Percentiles rank a stretch among this genome's conserved stretches.
Conservation (phyloP, 305 asterid species). For the Fraxinus angustifolia region DNA sequence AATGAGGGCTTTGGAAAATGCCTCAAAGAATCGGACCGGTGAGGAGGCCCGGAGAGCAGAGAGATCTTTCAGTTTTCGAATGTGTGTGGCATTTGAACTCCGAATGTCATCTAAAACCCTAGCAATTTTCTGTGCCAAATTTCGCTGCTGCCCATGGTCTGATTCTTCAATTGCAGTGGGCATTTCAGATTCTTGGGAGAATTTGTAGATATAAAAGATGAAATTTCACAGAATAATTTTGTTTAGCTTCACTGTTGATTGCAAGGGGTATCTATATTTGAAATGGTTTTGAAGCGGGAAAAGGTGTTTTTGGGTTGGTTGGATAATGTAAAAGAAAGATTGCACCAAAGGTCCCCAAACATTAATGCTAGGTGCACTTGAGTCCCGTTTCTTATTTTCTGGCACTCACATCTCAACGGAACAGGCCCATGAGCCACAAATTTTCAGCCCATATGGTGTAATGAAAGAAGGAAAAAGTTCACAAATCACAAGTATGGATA, state of each 20-base stretch:
- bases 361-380: not conserved
- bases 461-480: too few relatives aligned
- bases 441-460: not conserved
- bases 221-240: not conserved
- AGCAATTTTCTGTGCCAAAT: constrained; percentile 40
- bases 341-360: not conserved
- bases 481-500: too few relatives aligned
- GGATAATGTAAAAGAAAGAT: not conserved
- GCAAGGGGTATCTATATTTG: not conserved
- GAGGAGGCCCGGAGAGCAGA: constrained; percentile 42
- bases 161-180: constrained; percentile 34
- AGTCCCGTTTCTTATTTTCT: not conserved
- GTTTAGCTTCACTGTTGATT: not conserved
- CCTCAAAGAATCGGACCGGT: constrained; percentile 42
- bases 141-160: constrained; percentile 22
- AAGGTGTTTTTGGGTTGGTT: not conserved
- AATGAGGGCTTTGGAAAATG: constrained; percentile 51
- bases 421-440: not conserved
- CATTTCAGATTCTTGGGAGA: constrained; percentile 21
- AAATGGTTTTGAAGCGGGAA: constrained; percentile 39
- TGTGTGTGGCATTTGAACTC: constrained; percentile 59
- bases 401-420: not conserved
- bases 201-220: not conserved
- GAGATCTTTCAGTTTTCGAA: constrained; percentile 77
- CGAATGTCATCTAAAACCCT: constrained; percentile 57